Base-by-base conservation (phyloP, 2,329 filamentous ascomycete species). In the Diaporthe capsici region DNA sequence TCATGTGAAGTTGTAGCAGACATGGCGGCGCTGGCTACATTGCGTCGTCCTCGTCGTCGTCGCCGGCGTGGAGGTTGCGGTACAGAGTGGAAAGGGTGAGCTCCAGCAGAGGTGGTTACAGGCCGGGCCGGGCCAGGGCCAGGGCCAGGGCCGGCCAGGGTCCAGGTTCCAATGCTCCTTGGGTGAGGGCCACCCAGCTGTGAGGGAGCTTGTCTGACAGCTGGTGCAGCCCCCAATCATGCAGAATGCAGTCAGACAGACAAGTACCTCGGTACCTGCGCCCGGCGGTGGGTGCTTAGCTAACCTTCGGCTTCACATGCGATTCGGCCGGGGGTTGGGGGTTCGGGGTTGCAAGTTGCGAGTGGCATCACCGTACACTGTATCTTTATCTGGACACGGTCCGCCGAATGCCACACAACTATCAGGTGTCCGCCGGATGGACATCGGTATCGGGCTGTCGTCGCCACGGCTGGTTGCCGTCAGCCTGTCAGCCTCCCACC, bases 21-120 rank as follows among this genome's bases (percentile, higher is more conserved):
- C 75, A 76, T 76, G 68, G 68, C 60, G 55, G 49, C 51, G 53
- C 68, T 70, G n/a, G 51, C 75, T 70, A 70, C 75, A 76, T 76
- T 20, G 53, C 70, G 63, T 57, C 51, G 42, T 34, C 47, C 17
- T 42, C 47, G n/a, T 61, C 22, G 58, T 55, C 12, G 53, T 34
- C 53, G 53, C 17, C 37, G 39, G 68, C 49, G 77, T 51, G 9
- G n/a, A 57, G 42, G 61, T n/a, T 31, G 44, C 49, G 31, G 12
- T 42, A 20, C 12, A 3, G 17, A 15, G 42, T 12, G 17, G 8
- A 22, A 10, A 10, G 25, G 22, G 20, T 22, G 51, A 49, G 42
- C 49, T 65, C 15, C 28, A 51, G 47, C 63, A 68, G n/a, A 39
- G 47, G 65, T 39, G 61, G 63, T 37, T 51, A 25, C 44, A 51